phyloP scores from a whole-genome alignment of 306 rosid genomes.

The Cucumis hystrix region DNA sequence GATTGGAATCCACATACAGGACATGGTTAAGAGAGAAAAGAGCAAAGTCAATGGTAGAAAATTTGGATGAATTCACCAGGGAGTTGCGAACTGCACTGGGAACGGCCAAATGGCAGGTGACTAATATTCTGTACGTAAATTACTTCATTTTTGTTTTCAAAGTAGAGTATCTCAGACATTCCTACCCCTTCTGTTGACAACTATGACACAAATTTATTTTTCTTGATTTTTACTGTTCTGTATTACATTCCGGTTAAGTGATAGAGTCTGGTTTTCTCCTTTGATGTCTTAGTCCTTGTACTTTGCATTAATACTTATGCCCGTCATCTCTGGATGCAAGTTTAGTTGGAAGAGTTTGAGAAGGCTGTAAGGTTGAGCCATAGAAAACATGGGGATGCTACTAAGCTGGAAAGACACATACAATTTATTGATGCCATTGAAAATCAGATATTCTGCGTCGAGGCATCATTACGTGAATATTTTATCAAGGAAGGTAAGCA shows the following conservation, averaged over 20 bases:
- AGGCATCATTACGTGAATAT: slow-evolving; percentile 49
- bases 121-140: neutral
- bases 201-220: neutral
- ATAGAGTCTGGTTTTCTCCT: neutral
- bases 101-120: slow-evolving; percentile 97
- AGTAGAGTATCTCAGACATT: neutral
- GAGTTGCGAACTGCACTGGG: slow-evolving; percentile 94
- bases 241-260: neutral
- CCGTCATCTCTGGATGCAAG: slow-evolving; percentile 10
- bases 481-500: slow-evolving; percentile 54
- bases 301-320: slow-evolving; percentile 8
- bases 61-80: slow-evolving; percentile 56
- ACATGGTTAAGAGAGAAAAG: slow-evolving; percentile 69
- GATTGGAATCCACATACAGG: slow-evolving; percentile 86
- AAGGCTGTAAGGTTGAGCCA: slow-evolving; percentile 76
- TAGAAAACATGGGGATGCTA: slow-evolving; percentile 43
- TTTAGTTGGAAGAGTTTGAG: slow-evolving; percentile 87
- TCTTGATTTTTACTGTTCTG: neutral
- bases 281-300: slow-evolving; percentile 2
- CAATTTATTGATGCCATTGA: slow-evolving; percentile 78
- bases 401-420: slow-evolving; percentile 50
- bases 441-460: slow-evolving; percentile 67
- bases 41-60: slow-evolving; percentile 25
- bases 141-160: neutral
- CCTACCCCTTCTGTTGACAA: neutral